Evolutionary conservation across 495 filamentous ascomycete genomes (phyloP).

Genomic region (Penicillium daleae): DNA sequence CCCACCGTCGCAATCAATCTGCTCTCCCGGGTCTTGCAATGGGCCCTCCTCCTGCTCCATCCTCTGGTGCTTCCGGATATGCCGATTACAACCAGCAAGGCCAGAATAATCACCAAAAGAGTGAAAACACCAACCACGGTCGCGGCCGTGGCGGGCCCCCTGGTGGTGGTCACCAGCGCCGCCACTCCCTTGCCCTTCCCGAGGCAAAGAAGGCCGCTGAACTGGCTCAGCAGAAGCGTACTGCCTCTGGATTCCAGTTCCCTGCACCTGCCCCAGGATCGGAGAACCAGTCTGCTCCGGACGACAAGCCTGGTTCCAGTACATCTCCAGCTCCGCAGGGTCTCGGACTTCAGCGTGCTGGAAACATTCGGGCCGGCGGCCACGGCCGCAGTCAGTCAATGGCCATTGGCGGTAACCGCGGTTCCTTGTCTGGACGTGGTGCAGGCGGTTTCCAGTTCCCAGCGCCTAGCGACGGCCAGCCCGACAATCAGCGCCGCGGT

Average conservation of each 20-base stretch:
- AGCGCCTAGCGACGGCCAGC: constrained; percentile 55
- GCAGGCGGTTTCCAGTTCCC: constrained; percentile 75
- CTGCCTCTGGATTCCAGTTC: constrained; percentile 93
- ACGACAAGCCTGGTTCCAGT: constrained; percentile 44
- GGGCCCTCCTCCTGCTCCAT: constrained; percentile 90
- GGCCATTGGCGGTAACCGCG: constrained; percentile 64
- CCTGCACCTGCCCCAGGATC: constrained; percentile 65
- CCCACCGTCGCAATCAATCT: constrained; percentile 97
- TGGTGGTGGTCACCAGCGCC: constrained; percentile 82
- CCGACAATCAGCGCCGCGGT: constrained; percentile 73
- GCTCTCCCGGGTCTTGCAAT: constrained; percentile 91
- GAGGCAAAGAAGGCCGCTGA: constrained; percentile 99
- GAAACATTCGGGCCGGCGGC: constrained; percentile 53
- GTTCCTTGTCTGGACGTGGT: constrained; percentile 58
- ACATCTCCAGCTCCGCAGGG: constrained; percentile 45
- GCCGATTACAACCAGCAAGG: constrained; percentile 71
- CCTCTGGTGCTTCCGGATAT: constrained; percentile 92
- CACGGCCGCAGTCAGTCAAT: constrained; percentile 74
- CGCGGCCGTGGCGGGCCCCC: constrained; percentile 78
- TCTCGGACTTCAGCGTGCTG: constrained; percentile 51
- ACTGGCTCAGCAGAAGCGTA: constrained; percentile 93
- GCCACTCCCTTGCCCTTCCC: constrained; percentile 91
- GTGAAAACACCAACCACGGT: constrained; percentile 70
- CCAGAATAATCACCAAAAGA: constrained; percentile 58
- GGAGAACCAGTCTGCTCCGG: constrained; percentile 45